Percentiles rank a stretch among this genome's conserved stretches.
Evolutionary conservation across 139 green algal genomes (phyloP).

Genomic region (Medakamo hakoo): DNA sequence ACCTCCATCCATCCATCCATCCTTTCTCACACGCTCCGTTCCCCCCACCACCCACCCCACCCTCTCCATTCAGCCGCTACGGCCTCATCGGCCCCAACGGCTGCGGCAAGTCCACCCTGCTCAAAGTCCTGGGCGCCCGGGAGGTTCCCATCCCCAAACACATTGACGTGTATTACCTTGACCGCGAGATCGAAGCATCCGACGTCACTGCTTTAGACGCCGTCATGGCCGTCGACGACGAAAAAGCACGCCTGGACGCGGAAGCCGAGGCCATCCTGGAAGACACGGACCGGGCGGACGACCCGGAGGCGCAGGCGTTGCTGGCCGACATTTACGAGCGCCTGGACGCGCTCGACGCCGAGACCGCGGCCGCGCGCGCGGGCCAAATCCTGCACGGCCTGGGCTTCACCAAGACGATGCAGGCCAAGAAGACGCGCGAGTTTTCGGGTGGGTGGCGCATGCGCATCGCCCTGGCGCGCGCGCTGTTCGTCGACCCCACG

Average conservation of each 20-base stretch:
- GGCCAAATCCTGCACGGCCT: constrained; percentile 83
- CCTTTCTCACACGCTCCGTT: too few species aligned
- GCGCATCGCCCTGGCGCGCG: constrained; percentile 81
- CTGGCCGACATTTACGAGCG: constrained; percentile 56
- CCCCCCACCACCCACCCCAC: neutral
- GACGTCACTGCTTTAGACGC: constrained; percentile 64
- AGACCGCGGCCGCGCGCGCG: constrained; percentile 57
- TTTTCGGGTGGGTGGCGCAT: constrained; percentile 93
- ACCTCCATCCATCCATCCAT: too few species aligned
- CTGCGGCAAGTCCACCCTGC: constrained; percentile 69
- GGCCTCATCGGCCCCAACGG: constrained; percentile 76
- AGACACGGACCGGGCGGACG: too few species aligned
- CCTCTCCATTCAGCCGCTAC: constrained; percentile 40
- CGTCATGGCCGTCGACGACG: constrained; percentile 51
- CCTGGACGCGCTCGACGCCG: constrained; percentile 63
- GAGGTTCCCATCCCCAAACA: constrained; percentile 83
- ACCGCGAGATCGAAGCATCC: constrained; percentile 58
- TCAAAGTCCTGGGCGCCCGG: constrained; percentile 60
- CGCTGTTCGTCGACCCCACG: constrained; percentile 81
- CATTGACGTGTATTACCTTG: constrained; percentile 86
- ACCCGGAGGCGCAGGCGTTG: constrained; percentile 47
- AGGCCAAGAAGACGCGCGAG: constrained; percentile 64
- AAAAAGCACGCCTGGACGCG: constrained; percentile 47
- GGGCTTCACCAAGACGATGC: constrained; percentile 81
- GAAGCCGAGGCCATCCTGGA: constrained; percentile 52